These are phyloP conservation scores for Nothophaeocryptopus gaeumannii DNA, from an alignment of 2,329 filamentous ascomycete species.

Conservation along the genomic window DNA sequence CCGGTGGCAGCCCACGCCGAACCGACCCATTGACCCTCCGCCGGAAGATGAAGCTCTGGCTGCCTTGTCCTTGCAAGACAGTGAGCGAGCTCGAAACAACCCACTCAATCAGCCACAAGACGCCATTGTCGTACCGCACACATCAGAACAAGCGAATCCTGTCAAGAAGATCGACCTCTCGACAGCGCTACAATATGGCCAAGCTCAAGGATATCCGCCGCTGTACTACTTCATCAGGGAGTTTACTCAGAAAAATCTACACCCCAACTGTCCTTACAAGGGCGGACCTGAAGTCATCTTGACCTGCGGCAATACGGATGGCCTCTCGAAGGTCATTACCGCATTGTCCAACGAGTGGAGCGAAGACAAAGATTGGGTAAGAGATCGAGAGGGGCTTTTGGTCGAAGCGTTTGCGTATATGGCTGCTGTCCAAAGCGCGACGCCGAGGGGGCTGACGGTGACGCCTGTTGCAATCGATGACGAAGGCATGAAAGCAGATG, in stretches of 20 bases:
- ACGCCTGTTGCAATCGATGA: constrained; percentile 73
- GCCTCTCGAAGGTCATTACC: constrained; percentile 73
- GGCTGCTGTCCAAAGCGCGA: constrained; percentile 66
- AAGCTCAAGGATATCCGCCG: constrained; percentile 76
- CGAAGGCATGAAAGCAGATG: constrained; percentile 73
- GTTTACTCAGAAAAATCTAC: constrained; percentile 72
- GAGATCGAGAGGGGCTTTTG: constrained; percentile 72
- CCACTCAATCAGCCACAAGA: constrained; percentile 36
- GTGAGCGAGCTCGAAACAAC: constrained; percentile 24
- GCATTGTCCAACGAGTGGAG: constrained; percentile 75
- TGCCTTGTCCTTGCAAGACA: constrained; percentile 17
- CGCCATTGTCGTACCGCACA: constrained; percentile 67
- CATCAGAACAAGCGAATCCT: constrained; percentile 56
- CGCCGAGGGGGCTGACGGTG: constrained; percentile 68
- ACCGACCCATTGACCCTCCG: constrained; percentile 54
- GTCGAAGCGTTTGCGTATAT: constrained; percentile 79
- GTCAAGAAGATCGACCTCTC: constrained; percentile 73
- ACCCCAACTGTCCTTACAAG: constrained; percentile 76
- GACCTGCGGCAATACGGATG: constrained; percentile 81
- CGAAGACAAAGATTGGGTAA: constrained; percentile 62
- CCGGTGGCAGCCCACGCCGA: constrained; percentile 70
- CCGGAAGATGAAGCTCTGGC: constrained; percentile 32
- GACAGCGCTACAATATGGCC: constrained; percentile 82
- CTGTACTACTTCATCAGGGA: constrained; percentile 74
- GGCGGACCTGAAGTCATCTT: constrained; percentile 74